phyloP scores from a whole-genome alignment of 768 basidiomycete species.

The Mycena alexandri region DNA sequence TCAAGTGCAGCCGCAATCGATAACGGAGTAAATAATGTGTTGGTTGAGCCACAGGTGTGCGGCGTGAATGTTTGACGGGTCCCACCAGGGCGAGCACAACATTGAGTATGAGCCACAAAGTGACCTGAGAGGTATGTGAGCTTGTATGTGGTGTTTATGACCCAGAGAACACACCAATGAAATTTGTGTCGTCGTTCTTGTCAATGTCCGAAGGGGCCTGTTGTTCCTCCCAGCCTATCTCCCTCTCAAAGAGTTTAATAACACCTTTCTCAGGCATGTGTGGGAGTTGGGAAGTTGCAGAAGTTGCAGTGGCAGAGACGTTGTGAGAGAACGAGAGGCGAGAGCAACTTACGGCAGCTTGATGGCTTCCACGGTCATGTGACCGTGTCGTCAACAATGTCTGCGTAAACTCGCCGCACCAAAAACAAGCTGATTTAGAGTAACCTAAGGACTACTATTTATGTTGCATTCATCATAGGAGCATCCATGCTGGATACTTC shows the following conservation, averaged over 20 bases:
- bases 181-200: too few species aligned
- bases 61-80: background rate
- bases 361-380: background rate
- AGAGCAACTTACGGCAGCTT: background rate
- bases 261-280: constrained; percentile 5
- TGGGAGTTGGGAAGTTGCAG: background rate
- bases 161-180: background rate
- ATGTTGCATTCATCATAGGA: too few species aligned
- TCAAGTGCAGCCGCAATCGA: background rate
- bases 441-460: too few species aligned
- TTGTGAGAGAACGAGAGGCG: background rate
- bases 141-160: background rate
- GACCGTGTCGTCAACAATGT: too few species aligned
- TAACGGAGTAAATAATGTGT: background rate
- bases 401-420: too few species aligned
- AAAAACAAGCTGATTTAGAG: too few species aligned
- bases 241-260: background rate
- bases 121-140: background rate
- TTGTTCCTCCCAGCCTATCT: background rate
- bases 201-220: too few species aligned
- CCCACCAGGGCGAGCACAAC: background rate
- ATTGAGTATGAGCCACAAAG: background rate
- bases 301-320: background rate
- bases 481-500: too few species aligned
- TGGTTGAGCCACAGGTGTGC: background rate